Percentiles rank a stretch among this genome's conserved stretches.
These are phyloP conservation scores for Sporothrix pseudoabietina DNA, from an alignment of 2,329 filamentous ascomycete genomes.

Conservation along the genomic window DNA sequence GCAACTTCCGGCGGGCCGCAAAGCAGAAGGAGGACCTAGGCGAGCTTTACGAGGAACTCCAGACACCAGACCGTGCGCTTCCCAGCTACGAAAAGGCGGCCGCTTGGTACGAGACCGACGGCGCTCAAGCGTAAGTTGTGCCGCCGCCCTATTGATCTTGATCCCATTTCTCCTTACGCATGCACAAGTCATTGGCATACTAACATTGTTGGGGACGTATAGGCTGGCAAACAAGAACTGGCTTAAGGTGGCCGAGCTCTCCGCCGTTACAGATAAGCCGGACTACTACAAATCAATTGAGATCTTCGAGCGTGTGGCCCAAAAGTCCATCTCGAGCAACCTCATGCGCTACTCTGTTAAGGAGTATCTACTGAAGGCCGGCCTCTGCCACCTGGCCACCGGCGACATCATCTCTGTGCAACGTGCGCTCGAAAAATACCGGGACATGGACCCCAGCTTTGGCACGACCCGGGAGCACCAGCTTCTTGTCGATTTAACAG, in stretches of 20 bases:
- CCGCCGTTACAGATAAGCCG: slow-evolving; percentile 65
- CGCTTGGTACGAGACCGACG: slow-evolving; percentile 85
- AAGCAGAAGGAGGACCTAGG: slow-evolving; percentile 87
- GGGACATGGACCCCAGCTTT: slow-evolving; percentile 78
- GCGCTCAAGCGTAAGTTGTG: slow-evolving; percentile 68
- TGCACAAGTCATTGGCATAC: not conserved
- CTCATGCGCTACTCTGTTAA: slow-evolving; percentile 93
- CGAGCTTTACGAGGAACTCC: slow-evolving; percentile 83
- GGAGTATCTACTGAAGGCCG: slow-evolving; percentile 92
- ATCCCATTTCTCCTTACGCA: not conserved
- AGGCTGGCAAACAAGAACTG: slow-evolving; percentile 91
- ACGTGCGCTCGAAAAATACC: slow-evolving; percentile 79
- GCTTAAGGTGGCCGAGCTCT: slow-evolving; percentile 87
- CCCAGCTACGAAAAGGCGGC: slow-evolving; percentile 84
- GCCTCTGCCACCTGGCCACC: slow-evolving; percentile 79
- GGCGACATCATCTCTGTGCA: slow-evolving; percentile 76
- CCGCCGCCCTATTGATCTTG: not conserved
- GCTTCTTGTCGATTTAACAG: slow-evolving; percentile 74
- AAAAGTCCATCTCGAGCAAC: slow-evolving; percentile 79
- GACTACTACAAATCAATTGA: slow-evolving; percentile 85
- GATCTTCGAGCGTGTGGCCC: slow-evolving; percentile 81
- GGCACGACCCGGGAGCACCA: slow-evolving; percentile 76
- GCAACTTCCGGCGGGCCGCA: slow-evolving; percentile 88
- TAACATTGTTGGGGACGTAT: slow-evolving; percentile 22
- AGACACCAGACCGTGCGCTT: slow-evolving; percentile 75